Conservation (phyloP, 2,329 filamentous ascomycete species). For the Stagonosporopsis chrysanthemi region DNA sequence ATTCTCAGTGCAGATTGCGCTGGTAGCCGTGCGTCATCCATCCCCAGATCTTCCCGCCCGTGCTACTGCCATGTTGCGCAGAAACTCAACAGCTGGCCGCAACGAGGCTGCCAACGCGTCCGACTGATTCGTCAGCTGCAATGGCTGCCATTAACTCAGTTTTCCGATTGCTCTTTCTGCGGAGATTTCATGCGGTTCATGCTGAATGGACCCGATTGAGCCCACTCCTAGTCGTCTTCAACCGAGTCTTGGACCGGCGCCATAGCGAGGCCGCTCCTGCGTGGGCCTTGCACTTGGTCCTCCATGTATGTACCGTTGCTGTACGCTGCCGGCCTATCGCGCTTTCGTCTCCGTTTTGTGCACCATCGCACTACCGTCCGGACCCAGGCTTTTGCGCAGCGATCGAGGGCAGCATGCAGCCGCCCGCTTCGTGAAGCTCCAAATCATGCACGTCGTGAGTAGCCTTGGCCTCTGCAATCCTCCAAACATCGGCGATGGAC, state of each 20-base stretch:
- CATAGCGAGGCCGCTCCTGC: constrained; percentile 38
- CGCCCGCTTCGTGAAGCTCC: constrained; percentile 18
- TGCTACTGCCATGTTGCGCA: constrained; percentile 27
- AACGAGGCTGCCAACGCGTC: constrained; percentile 15
- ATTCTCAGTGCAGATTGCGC: constrained; percentile 35
- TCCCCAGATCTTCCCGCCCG: constrained; percentile 34
- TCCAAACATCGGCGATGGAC: constrained; percentile 13
- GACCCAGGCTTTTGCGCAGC: constrained; percentile 24
- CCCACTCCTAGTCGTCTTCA: constrained; percentile 19
- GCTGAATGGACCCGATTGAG: constrained; percentile 19
- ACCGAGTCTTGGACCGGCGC: constrained; percentile 42
- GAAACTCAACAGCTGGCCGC: constrained; percentile 16
- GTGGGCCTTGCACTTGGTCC: constrained; percentile 30
- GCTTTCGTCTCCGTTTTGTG: constrained; percentile 28
- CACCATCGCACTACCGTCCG: constrained; percentile 20
- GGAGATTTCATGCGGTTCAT: constrained; percentile 17
- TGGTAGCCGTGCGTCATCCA: constrained; percentile 36
- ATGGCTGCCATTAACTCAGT: constrained; percentile 11
- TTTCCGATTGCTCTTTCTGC: constrained; percentile 14
- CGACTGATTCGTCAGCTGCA: constrained; percentile 14
- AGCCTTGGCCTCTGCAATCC: constrained; percentile 10
- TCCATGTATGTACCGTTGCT: constrained; percentile 38
- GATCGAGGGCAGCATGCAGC: constrained; percentile 30
- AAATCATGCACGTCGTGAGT: constrained; percentile 10
- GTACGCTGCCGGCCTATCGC: constrained; percentile 38